phyloP scores from a whole-genome alignment of 2,329 filamentous ascomycete genomes.

The Epichloe coenophiala region DNA sequence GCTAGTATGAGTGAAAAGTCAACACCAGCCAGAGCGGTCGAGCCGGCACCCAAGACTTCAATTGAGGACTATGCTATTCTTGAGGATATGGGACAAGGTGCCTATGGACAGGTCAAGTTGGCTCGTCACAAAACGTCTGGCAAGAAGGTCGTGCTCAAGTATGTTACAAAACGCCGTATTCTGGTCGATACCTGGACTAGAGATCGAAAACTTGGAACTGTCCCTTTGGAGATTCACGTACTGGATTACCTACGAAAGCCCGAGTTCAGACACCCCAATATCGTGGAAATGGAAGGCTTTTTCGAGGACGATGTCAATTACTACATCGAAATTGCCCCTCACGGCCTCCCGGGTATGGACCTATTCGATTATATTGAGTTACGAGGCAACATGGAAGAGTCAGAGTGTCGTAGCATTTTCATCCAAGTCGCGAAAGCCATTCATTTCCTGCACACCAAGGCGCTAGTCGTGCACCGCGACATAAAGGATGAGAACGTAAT shows the following conservation, averaged over 20 bases:
- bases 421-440: slow-evolving; percentile 82
- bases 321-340: slow-evolving; percentile 96
- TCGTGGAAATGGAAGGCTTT: slow-evolving; percentile 61
- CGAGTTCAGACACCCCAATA: slow-evolving; percentile 52
- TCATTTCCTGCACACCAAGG: slow-evolving; percentile 81
- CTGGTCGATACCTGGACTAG: slow-evolving; percentile 97
- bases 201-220: slow-evolving; percentile 82
- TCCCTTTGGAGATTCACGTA: slow-evolving; percentile 93
- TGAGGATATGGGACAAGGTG: slow-evolving; percentile 97
- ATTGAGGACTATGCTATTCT: slow-evolving; percentile 86
- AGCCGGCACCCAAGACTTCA: slow-evolving; percentile 52
- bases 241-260: slow-evolving; percentile 79
- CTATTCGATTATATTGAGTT: slow-evolving; percentile 98
- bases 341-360: slow-evolving; percentile 94
- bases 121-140: slow-evolving; percentile 69
- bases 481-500: slow-evolving; percentile 99
- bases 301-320: slow-evolving; percentile 81
- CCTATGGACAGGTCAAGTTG: slow-evolving; percentile 94
- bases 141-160: slow-evolving; percentile 89
- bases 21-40: slow-evolving; percentile 21
- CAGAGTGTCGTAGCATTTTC: slow-evolving; percentile 89
- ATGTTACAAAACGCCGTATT: slow-evolving; percentile 92
- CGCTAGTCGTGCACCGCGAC: slow-evolving; percentile 86
- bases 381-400: slow-evolving; percentile 89
- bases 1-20: slow-evolving; percentile 20